Evolutionary conservation across 2,329 filamentous ascomycete genomes (phyloP), one percentile per base, ranked within the genome.

Genomic region (Thielaviopsis cerberus): DNA sequence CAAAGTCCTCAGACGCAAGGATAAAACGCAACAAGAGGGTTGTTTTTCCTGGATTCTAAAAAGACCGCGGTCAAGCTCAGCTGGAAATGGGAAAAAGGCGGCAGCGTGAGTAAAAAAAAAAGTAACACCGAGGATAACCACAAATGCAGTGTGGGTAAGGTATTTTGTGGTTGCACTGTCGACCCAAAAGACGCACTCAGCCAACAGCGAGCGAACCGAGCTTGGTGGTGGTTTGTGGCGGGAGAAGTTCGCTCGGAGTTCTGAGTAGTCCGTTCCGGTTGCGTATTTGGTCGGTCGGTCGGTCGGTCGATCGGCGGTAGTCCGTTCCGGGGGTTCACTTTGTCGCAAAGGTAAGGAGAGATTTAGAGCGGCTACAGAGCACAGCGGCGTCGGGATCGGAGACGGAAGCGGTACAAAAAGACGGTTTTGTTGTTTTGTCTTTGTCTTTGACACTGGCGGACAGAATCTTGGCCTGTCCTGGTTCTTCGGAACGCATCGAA

Each of bases 401-500:
- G 15, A 3, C 15, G 34, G 10, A 41, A 41, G n/a, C 15, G 34
- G 34, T 6, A 17, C 34, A n/a, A 6, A 41, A 17, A 6, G 34
- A 41, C 34, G 15, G 60, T 54, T 61, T 17, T 59, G 48, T 51
- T 57, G 34, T 41, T 41, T 41, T 41, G 34, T 41, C 15, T 41
- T 59, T 55, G 52, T 58, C 54, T 53, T 57, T 55, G 54, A 55
- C 37, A 55, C 55, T 54, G 51, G 41, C 27, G 59, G 59, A 60
- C 59, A 60, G 59, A 60, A 54, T 60, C 51, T 54, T 54, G 37
- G 55, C 45, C 59, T 60, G 59, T 60, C 59, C 59, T 55, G 41
- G 37, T 54, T 54, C 52, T 57, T 60, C 55, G 55, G 55, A 54
- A 60, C 52, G 55, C 59, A 60, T 60, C 59, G 59, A 60, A 60